Percentiles rank a stretch among this genome's conserved stretches.
Conservation (phyloP, 2,329 filamentous ascomycete genomes). For the Lachnellula cervina region DNA sequence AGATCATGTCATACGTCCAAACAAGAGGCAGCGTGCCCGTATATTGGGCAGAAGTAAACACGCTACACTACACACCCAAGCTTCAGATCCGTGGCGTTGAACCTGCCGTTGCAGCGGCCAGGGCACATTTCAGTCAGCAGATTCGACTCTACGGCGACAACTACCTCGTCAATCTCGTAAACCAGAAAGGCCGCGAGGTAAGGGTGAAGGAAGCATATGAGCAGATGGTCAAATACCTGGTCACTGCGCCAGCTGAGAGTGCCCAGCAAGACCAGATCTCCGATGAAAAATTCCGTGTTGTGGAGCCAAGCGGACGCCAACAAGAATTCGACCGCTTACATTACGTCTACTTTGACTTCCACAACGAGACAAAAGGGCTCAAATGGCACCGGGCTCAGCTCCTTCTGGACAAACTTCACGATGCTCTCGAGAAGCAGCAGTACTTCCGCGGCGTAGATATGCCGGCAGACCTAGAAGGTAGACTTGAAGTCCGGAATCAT, state of each 20-base stretch:
- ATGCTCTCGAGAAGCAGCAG: slow-evolving; percentile 70
- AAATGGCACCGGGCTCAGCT: slow-evolving; percentile 88
- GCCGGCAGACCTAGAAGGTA: slow-evolving; percentile 64
- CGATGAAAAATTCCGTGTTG: slow-evolving; percentile 74
- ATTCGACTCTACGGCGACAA: slow-evolving; percentile 93
- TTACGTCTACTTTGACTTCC: slow-evolving; percentile 98
- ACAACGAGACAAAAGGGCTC: slow-evolving; percentile 93
- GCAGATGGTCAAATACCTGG: slow-evolving; percentile 73
- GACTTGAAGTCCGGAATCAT: slow-evolving; percentile 71
- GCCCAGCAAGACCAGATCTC: slow-evolving; percentile 61
- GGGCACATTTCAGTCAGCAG: slow-evolving; percentile 88
- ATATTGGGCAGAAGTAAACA: slow-evolving; percentile 95
- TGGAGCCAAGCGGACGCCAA: slow-evolving; percentile 57
- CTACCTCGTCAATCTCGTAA: slow-evolving; percentile 94
- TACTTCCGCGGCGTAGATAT: slow-evolving; percentile 93
- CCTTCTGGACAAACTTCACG: slow-evolving; percentile 74
- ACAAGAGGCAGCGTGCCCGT: slow-evolving; percentile 94
- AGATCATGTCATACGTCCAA: slow-evolving; percentile 92
- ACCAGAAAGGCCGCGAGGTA: slow-evolving; percentile 88
- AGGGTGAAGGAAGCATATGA: slow-evolving; percentile 92
- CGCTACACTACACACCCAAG: slow-evolving; percentile 83
- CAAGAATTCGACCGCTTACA: slow-evolving; percentile 77
- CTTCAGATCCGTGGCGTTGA: slow-evolving; percentile 84
- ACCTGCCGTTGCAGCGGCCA: slow-evolving; percentile 70
- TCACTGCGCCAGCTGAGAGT: slow-evolving; percentile 63